Evolutionary conservation across 306 rosid species (phyloP), one percentile per base, ranked within the genome.

Genomic region (Oxytropis ochrocephala): DNA sequence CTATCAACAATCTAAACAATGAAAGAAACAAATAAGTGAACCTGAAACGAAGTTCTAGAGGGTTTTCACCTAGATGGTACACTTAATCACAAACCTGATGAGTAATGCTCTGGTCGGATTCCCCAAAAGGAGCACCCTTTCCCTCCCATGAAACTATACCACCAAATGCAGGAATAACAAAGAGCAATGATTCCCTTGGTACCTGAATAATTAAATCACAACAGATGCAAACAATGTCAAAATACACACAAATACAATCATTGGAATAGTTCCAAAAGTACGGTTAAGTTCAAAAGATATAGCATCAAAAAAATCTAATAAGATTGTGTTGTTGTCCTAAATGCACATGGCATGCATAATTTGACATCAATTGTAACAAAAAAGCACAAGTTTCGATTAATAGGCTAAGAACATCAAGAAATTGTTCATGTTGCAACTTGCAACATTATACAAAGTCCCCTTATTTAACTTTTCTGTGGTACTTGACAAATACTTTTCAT

Each of bases 121-220:
- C 96, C 36, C 74, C 77, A 69, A 84, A 94, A 49, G 99, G 99
- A 56, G 92, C 92, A 4, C 87, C 96, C 39, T 88, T 85, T 43
- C 99, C 96, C 65, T 91, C 95, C 99, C 99, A 91, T 39, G 97
- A 94, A 72, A 94, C 95, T 47, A 54, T 65, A 47, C 99, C 99
- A 14, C 96, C 99, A 84, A 94, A 94, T 52, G 97, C 90, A 79
- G 96, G 92, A 85, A 94, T 85, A 55, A 91, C 77, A 59, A 91
- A 87, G 67, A 88, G 92, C 78, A 94, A 79, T 0, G 97, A 87
- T 76, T 94, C 99, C 83, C 97, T 84, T 11, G 91, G 96, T 71
- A 83, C 95, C 99, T 94, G 84, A 56, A 73, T 13, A 64, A 60
- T 75, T 47, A 69, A 17, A 52, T 63, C 70, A 80, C 17, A 29